A percentile compares a stretch with the other conserved stretches of the same genome.
phyloP scores from a whole-genome alignment of 305 asterid genomes.

The Fraxinus paxiana region DNA sequence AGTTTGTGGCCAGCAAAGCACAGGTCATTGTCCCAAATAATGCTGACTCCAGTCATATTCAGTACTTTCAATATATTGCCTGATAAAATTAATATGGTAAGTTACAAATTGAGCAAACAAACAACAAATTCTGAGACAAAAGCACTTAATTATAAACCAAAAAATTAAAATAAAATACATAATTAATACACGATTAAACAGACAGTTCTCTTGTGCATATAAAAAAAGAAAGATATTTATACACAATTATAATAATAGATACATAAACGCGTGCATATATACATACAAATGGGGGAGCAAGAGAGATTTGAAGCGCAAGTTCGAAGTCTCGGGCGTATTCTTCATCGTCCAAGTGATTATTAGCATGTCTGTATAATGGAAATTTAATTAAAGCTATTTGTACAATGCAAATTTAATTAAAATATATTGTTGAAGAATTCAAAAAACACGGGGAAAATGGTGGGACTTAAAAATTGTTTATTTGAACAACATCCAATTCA shows the following conservation, averaged over 20 bases:
- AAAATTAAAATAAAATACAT: not conserved
- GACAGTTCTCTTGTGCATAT: not conserved
- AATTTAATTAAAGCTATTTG: constrained; percentile 8
- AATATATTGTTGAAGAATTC: not conserved
- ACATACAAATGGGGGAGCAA: constrained; percentile 35
- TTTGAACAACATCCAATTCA: not conserved
- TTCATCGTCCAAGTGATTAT: constrained; percentile 61
- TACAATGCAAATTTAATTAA: not conserved
- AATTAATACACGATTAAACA: not conserved
- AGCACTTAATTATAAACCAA: not conserved
- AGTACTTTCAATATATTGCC: not conserved
- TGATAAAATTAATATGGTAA: not conserved
- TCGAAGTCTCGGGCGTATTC: constrained; percentile 47
- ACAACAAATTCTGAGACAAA: not conserved
- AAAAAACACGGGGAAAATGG: not conserved
- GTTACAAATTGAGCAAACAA: not conserved
- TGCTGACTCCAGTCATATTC: not conserved
- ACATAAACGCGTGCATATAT: not conserved
- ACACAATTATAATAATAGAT: not conserved
- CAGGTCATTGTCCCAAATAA: not conserved
- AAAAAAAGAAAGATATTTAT: not conserved
- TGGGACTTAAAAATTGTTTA: not conserved
- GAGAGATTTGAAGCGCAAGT: constrained; percentile 45
- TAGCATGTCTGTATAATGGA: constrained; percentile 51
- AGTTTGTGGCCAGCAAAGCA: not conserved